phyloP scores from a whole-genome alignment of 768 basidiomycete species.

The Podaxis sp. region DNA sequence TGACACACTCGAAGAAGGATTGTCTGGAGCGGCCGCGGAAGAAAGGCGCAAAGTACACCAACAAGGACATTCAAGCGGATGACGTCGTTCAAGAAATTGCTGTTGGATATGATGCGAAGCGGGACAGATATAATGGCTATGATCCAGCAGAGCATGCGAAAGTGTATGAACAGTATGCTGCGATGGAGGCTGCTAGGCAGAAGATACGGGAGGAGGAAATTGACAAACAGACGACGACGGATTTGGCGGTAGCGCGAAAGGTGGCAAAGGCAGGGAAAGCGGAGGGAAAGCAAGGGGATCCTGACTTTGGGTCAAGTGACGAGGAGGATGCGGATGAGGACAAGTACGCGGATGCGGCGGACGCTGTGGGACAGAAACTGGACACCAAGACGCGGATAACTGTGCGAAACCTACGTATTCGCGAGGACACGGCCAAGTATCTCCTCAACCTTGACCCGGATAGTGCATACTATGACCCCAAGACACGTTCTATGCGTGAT shows the following conservation, averaged over 20 bases:
- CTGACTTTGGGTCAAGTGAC: conserved; percentile 94
- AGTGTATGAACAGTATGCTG: conserved; percentile 93
- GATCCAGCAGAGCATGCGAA: conserved; percentile 83
- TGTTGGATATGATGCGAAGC: conserved; percentile 85
- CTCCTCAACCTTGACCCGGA: conserved; percentile 94
- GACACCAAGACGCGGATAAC: conserved; percentile 99
- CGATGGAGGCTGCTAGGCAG: conserved; percentile 86
- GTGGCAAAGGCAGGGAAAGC: conserved; percentile 88
- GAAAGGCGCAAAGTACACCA: conserved; percentile 92
- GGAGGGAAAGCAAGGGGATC: conserved; percentile 70
- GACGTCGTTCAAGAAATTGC: conserved; percentile 84
- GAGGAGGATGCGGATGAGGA: conserved; percentile 97
- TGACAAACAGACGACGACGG: conserved; percentile 94
- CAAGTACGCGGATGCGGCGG: conserved; percentile 97
- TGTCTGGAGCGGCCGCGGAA: conserved; percentile 96
- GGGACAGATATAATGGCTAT: conserved; percentile 99
- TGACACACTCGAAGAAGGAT: conserved; percentile 89
- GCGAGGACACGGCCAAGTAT: conserved; percentile 99
- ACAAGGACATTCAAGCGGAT: conserved; percentile 86
- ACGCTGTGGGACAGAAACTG: conserved; percentile 96
- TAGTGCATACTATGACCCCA: conserved; percentile 98
- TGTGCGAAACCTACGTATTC: conserved; percentile 95
- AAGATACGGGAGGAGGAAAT: conserved; percentile 95
- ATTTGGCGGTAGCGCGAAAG: conserved; percentile 87
- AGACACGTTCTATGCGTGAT: conserved; percentile 99